Percentiles rank a stretch among this genome's conserved stretches.
These are phyloP conservation scores for Pichia nanzhaoensis DNA, from an alignment of 805 yeast genomes.

Conservation along the genomic window DNA sequence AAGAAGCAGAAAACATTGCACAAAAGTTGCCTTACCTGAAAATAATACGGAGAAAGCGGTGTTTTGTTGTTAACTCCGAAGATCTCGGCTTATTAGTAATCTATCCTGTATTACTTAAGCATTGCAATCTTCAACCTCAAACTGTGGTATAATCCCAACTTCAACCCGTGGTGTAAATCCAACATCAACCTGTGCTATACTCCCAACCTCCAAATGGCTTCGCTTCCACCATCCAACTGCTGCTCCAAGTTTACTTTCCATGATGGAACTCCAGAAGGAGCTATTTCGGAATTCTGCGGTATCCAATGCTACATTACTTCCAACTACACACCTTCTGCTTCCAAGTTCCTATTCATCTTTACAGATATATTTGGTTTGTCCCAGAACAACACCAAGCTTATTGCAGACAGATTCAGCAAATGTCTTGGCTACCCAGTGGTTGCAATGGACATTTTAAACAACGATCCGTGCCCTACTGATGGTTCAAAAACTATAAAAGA, in stretches of 20 bases:
- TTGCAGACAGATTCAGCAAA: conserved; percentile 61
- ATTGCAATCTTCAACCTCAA: too few species aligned
- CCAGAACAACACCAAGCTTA: conserved; percentile 48
- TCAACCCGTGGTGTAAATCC: too few species aligned
- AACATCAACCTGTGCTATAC: too few species aligned
- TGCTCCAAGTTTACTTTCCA: conserved; percentile 11
- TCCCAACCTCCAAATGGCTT: conserved; percentile 13
- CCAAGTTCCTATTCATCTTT: conserved; percentile 51
- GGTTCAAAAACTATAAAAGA: conserved; percentile 17
- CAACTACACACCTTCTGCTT: conserved; percentile 25
- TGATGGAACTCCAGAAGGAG: conserved; percentile 43
- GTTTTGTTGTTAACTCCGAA: too few species aligned
- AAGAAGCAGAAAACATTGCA: too few species aligned
- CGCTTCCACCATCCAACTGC: conserved; percentile 15
- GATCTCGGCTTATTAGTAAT: too few species aligned
- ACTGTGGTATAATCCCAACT: too few species aligned
- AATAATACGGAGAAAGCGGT: too few species aligned
- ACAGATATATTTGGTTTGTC: conserved; percentile 67
- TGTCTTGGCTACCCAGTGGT: conserved; percentile 54
- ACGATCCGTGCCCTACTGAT: conserved; percentile 39
- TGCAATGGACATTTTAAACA: conserved; percentile 68
- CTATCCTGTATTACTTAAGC: too few species aligned
- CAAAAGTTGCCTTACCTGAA: too few species aligned
- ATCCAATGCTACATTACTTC: conserved; percentile 45
- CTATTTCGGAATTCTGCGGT: conserved; percentile 35